phyloP scores from a whole-genome alignment of 352 stramenopile species.

The Aphanomyces stellatus region DNA sequence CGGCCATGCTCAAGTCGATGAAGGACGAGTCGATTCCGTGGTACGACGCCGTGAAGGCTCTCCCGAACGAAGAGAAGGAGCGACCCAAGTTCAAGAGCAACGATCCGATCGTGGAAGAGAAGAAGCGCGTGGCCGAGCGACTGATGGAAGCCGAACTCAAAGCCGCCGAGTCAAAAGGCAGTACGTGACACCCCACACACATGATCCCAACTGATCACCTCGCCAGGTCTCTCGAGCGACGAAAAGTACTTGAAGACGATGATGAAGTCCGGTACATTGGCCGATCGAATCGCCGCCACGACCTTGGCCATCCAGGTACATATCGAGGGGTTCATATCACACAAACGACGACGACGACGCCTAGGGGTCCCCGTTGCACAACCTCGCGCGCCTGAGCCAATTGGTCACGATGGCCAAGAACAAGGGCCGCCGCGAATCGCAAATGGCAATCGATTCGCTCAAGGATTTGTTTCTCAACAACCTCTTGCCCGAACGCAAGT shows the following conservation, averaged over 20 bases:
- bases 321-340: neutral
- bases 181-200: slow-evolving; percentile 10
- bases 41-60: slow-evolving; percentile 25
- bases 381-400: slow-evolving; percentile 56
- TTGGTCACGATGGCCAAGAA: slow-evolving; percentile 87
- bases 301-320: slow-evolving; percentile 79
- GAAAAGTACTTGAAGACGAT: slow-evolving; percentile 83
- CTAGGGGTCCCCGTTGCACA: slow-evolving; percentile 64
- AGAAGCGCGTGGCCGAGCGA: slow-evolving; percentile 43
- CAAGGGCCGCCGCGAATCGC: slow-evolving; percentile 78
- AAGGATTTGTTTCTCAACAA: slow-evolving; percentile 92
- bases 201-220: neutral
- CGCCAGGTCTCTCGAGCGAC: slow-evolving; percentile 61
- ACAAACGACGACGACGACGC: too few species aligned
- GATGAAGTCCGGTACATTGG: slow-evolving; percentile 83
- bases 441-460: slow-evolving; percentile 88
- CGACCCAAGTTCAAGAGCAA: slow-evolving; percentile 25
- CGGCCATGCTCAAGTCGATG: slow-evolving; percentile 23
- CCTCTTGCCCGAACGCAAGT: slow-evolving; percentile 74
- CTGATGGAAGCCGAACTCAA: slow-evolving; percentile 51
- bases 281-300: slow-evolving; percentile 86
- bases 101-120: slow-evolving; percentile 39
- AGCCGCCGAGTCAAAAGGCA: slow-evolving; percentile 52
- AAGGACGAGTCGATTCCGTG: slow-evolving; percentile 23
- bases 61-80: slow-evolving; percentile 21